Evolutionary conservation across 257 asterid species (phyloP).

Genomic region (Cordia subcordata): DNA sequence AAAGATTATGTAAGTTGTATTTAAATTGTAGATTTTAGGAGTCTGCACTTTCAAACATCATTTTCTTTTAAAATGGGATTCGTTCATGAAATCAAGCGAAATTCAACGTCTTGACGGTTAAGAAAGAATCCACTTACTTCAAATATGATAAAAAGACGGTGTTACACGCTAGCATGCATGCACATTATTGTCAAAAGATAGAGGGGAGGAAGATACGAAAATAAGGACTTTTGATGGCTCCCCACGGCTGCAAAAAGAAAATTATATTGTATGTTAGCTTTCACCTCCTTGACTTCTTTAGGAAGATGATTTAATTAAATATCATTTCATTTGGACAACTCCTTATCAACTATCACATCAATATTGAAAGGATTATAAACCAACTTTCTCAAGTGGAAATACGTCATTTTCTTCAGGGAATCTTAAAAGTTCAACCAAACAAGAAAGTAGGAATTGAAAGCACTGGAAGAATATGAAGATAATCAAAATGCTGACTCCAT

Average conservation of each 20-base stretch:
- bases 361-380: background rate
- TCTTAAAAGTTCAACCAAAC: background rate
- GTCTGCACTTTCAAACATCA: too few relatives aligned
- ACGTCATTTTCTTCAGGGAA: background rate
- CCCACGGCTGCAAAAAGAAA: too few relatives aligned
- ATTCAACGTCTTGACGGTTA: background rate
- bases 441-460: background rate
- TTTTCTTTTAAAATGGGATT: background rate
- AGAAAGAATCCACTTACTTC: background rate
- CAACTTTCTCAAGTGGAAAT: too few relatives aligned
- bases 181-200: background rate
- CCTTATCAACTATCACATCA: background rate
- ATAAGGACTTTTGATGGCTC: too few relatives aligned
- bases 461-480: background rate
- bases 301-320: too few relatives aligned
- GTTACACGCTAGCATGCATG: background rate
- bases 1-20: too few relatives aligned
- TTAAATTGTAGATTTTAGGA: too few relatives aligned
- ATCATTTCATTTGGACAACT: too few relatives aligned
- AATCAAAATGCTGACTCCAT: background rate
- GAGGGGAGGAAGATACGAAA: background rate
- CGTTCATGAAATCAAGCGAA: background rate
- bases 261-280: too few relatives aligned
- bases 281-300: too few relatives aligned
- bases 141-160: background rate